Evolutionary conservation across 805 yeast genomes (phyloP).

Genomic region (Candida alai): DNA sequence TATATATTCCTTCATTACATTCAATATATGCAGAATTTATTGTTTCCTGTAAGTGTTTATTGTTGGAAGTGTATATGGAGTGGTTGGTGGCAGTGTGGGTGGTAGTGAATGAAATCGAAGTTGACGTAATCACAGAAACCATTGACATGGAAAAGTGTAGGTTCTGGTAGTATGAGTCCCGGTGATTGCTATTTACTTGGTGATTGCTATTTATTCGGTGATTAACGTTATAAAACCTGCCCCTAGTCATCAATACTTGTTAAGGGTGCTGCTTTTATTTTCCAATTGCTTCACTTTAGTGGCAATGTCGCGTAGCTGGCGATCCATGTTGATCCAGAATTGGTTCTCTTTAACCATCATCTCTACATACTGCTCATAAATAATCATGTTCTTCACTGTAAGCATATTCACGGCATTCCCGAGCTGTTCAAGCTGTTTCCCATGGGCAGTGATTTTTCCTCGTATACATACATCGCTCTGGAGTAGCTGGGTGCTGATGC

Average conservation of each 20-base stretch:
- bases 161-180: no score
- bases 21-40: no score
- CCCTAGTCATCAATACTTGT: slow-evolving; percentile 7
- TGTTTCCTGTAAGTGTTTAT: no score
- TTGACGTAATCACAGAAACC: no score
- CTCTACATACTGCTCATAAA: slow-evolving; percentile 24
- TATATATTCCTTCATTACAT: no score
- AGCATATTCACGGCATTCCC: slow-evolving; percentile 18
- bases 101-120: no score
- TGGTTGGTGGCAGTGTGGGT: no score
- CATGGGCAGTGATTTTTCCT: background rate
- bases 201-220: slow-evolving; percentile 1
- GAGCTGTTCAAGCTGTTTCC: slow-evolving; percentile 11
- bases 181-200: no score
- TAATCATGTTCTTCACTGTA: slow-evolving; percentile 25
- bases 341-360: slow-evolving; percentile 20
- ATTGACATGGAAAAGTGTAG: no score
- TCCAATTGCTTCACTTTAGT: slow-evolving; percentile 8
- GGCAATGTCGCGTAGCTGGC: slow-evolving; percentile 10
- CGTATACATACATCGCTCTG: background rate
- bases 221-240: no score
- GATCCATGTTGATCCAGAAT: slow-evolving; percentile 25
- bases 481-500: slow-evolving; percentile 1
- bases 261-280: background rate
- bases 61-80: no score